Percentiles rank a stretch among this genome's conserved stretches.
Conservation (phyloP, 2,329 filamentous ascomycete genomes). For the Fusarium concolor region DNA sequence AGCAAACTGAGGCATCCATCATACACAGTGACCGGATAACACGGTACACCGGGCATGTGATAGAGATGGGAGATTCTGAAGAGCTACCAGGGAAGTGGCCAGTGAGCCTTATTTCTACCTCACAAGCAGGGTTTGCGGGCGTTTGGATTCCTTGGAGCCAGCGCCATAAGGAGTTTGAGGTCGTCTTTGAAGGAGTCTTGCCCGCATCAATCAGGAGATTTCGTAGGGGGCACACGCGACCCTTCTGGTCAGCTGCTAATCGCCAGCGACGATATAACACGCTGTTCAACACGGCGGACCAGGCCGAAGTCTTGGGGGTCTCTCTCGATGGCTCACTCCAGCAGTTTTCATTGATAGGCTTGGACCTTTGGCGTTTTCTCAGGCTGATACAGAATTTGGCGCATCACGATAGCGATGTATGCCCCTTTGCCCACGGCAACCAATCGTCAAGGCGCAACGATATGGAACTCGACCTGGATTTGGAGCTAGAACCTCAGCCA, state of each 20-base stretch:
- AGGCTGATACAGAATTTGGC: constrained; percentile 79
- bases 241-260: constrained; percentile 59
- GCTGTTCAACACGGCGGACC: constrained; percentile 57
- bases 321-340: constrained; percentile 76
- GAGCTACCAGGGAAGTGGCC: constrained; percentile 49
- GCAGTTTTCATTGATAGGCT: constrained; percentile 74
- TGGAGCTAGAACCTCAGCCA: constrained; percentile 49
- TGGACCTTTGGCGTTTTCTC: constrained; percentile 74
- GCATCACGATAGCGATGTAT: constrained; percentile 59
- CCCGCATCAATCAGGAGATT: constrained; percentile 68
- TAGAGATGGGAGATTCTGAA: constrained; percentile 56
- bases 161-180: constrained; percentile 55
- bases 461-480: constrained; percentile 34
- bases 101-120: constrained; percentile 62
- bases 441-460: constrained; percentile 14
- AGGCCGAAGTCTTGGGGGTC: constrained; percentile 70
- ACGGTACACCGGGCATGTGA: constrained; percentile 59
- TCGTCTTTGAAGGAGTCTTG: constrained; percentile 69
- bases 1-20: constrained; percentile 51
- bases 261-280: constrained; percentile 55
- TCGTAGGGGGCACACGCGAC: constrained; percentile 63
- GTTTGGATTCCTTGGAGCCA: constrained; percentile 62
- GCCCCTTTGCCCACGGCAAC: constrained; percentile 56
- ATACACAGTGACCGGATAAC: constrained; percentile 60
- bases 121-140: constrained; percentile 60